A percentile compares a stretch with the other conserved stretches of the same genome.
phyloP scores from a whole-genome alignment of 2,329 filamentous ascomycete genomes.

The Colletotrichum zoysiae region DNA sequence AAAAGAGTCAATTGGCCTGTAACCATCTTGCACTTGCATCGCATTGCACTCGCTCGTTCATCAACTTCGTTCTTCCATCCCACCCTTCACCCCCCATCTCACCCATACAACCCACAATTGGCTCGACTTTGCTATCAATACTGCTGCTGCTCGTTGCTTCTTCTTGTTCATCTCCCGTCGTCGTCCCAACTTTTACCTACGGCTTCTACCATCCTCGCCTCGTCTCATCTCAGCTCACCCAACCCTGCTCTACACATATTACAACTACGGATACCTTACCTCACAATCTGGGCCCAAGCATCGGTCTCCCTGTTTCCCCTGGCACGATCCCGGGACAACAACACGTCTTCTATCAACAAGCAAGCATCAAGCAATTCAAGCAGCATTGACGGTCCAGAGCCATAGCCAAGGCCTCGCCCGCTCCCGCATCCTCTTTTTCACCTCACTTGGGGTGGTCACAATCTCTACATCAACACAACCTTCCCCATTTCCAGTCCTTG shows the following conservation, averaged over 20 bases:
- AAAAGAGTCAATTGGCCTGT: constrained; percentile 38
- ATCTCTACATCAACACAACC: constrained; percentile 35
- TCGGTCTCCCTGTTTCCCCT: constrained; percentile 39
- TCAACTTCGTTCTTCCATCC: constrained; percentile 32
- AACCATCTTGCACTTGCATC: constrained; percentile 11
- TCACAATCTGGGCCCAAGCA: constrained; percentile 37
- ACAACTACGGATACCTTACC: constrained; percentile 31
- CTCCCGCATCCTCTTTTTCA: constrained; percentile 16
- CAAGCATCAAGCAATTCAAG: constrained; percentile 33
- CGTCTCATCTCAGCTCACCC: constrained; percentile 20
- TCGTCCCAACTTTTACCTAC: constrained; percentile 37
- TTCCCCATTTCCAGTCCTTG: constrained; percentile 38
- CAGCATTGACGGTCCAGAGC: constrained; percentile 34
- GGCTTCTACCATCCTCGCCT: constrained; percentile 4
- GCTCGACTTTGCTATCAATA: constrained; percentile 8
- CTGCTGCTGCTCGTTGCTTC: constrained; percentile 26
- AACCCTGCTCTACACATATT: constrained; percentile 27
- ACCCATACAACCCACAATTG: constrained; percentile 22
- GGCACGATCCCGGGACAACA: constrained; percentile 30
- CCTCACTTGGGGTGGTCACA: constrained; percentile 31
- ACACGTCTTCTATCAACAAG: constrained; percentile 29
- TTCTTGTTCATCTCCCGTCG: constrained; percentile 15
- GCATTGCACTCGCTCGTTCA: constrained; percentile 18
- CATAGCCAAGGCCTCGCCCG: constrained; percentile 33
- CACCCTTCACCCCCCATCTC: constrained; percentile 8